Conservation (phyloP, 2,329 filamentous ascomycete genomes). For the Verticillium albo-atrum region DNA sequence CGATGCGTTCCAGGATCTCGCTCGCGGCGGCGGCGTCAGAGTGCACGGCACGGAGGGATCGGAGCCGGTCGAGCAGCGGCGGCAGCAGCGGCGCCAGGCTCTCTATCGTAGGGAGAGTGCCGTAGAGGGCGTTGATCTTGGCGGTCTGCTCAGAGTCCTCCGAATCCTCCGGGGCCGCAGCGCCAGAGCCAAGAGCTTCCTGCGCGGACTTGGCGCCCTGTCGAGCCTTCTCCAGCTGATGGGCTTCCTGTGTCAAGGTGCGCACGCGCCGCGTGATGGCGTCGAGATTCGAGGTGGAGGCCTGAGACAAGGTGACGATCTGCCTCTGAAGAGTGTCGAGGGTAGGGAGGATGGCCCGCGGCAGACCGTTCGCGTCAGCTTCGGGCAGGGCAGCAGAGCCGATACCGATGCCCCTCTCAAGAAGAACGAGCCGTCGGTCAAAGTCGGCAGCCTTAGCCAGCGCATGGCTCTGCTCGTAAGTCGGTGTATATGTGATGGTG, state of each 20-base stretch:
- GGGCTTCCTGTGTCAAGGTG: slow-evolving; percentile 67
- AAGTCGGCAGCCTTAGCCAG: slow-evolving; percentile 83
- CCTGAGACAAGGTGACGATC: slow-evolving; percentile 68
- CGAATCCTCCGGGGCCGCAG: slow-evolving; percentile 30
- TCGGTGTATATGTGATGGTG: slow-evolving; percentile 60
- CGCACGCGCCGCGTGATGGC: slow-evolving; percentile 65
- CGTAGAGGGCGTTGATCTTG: slow-evolving; percentile 90
- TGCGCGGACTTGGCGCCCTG: slow-evolving; percentile 58
- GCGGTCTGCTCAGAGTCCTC: slow-evolving; percentile 67
- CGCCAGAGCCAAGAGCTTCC: slow-evolving; percentile 49
- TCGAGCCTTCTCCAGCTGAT: slow-evolving; percentile 63
- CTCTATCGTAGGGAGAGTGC: slow-evolving; percentile 83
- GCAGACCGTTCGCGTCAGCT: slow-evolving; percentile 49
- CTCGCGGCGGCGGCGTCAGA: slow-evolving; percentile 79
- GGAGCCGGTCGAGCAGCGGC: slow-evolving; percentile 75
- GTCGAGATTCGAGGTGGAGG: slow-evolving; percentile 69
- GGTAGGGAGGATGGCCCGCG: slow-evolving; percentile 73
- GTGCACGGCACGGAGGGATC: slow-evolving; percentile 80
- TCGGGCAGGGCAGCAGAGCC: slow-evolving; percentile 64
- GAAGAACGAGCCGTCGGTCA: slow-evolving; percentile 69
- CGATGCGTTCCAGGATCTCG: slow-evolving; percentile 71
- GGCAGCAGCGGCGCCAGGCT: slow-evolving; percentile 80
- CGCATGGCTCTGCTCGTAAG: slow-evolving; percentile 63
- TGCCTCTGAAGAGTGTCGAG: slow-evolving; percentile 78
- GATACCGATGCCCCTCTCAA: slow-evolving; percentile 81